Conservation (phyloP, 169 alveolate species). For the Blepharisma undulans region DNA sequence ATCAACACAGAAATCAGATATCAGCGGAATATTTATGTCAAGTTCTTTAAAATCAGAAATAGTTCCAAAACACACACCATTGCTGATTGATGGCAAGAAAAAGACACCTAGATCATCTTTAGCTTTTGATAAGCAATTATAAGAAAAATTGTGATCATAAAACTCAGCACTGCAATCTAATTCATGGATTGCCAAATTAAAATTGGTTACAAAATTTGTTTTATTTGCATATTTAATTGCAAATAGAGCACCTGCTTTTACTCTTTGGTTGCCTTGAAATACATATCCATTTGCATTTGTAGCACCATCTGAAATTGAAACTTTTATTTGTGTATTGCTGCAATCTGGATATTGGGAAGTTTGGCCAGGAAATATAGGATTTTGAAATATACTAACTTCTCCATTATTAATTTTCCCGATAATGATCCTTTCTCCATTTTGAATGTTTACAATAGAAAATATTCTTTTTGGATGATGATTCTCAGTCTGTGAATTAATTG, state of each 20-base stretch:
- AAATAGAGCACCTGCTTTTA: neutral
- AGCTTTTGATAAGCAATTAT: neutral
- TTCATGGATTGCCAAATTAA: neutral
- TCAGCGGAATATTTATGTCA: neutral
- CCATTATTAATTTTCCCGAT: neutral
- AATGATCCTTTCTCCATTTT: neutral
- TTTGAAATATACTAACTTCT: neutral
- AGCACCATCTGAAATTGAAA: neutral
- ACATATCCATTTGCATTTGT: neutral
- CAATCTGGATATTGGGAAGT: neutral
- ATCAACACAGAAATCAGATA: neutral
- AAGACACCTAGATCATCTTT: neutral
- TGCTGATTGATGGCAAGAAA: neutral
- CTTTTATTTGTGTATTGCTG: neutral
- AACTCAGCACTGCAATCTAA: neutral
- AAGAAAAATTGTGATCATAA: neutral
- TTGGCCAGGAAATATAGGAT: neutral
- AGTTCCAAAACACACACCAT: neutral
- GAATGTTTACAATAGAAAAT: neutral
- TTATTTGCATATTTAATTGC: neutral
- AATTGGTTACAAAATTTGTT: neutral
- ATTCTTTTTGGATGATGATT: neutral
- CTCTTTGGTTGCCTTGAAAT: neutral
- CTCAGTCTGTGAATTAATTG: neutral
- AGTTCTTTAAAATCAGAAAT: neutral